Evolutionary conservation across 139 green algal species (phyloP).

Genomic region (Chlorella ohadii): DNA sequence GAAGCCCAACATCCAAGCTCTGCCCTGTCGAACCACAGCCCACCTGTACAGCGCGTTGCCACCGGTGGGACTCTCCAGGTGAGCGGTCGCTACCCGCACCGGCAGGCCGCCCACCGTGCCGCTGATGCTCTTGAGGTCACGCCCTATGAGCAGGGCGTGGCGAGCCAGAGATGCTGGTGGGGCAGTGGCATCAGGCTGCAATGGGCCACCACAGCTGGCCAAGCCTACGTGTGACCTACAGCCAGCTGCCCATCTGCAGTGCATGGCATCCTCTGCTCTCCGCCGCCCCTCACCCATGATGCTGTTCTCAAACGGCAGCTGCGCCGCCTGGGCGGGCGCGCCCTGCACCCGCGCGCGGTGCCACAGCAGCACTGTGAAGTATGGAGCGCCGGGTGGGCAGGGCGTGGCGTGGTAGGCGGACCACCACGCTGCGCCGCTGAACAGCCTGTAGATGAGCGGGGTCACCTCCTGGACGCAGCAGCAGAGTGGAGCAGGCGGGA

Average conservation of each 20-base stretch:
- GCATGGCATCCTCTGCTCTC: not conserved
- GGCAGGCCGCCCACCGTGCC: conserved; percentile 8
- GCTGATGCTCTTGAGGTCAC: conserved; percentile 33
- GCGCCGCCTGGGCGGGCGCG: not conserved
- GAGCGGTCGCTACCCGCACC: conserved; percentile 58
- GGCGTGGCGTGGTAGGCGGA: conserved; percentile 40
- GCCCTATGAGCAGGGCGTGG: conserved; percentile 26
- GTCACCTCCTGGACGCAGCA: conserved; percentile 65
- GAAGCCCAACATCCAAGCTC: too few relatives aligned
- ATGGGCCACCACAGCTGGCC: too few relatives aligned
- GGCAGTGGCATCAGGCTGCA: not conserved
- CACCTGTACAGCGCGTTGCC: not conserved
- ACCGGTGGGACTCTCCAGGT: conserved; percentile 65
- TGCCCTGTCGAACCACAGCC: too few relatives aligned
- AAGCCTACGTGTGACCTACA: too few relatives aligned
- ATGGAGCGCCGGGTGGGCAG: conserved; percentile 33
- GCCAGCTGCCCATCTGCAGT: not conserved
- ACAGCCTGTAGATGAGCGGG: conserved; percentile 43
- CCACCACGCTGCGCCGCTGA: conserved; percentile 53
- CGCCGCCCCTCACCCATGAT: conserved; percentile 41
- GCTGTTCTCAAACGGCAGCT: conserved; percentile 52
- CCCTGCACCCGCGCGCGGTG: not conserved
- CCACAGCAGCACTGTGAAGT: conserved; percentile 73
- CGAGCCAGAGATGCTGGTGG: too few relatives aligned
- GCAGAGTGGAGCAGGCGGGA: not conserved